Evolutionary conservation across 1,284 basidiomycete species (phyloP).

Genomic region (Phlebopus sp.): DNA sequence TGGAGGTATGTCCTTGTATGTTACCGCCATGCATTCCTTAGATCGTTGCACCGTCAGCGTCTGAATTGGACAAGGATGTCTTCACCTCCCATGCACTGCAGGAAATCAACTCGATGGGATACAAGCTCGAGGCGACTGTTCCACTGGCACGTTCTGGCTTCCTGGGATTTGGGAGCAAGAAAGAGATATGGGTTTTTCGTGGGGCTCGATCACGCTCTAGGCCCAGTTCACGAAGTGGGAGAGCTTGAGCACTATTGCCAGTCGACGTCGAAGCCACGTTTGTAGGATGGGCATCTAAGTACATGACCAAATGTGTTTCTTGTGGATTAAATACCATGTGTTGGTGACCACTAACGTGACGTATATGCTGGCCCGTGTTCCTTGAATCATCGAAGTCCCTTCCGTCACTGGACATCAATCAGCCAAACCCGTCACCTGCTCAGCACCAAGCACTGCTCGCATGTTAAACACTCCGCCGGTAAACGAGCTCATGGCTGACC

Average conservation of each 20-base stretch:
- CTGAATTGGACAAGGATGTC: conserved; percentile 39
- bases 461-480: conserved; percentile 39
- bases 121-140: conserved; percentile 46
- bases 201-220: conserved; percentile 28
- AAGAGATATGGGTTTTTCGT: conserved; percentile 51
- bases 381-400: neutral
- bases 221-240: conserved; percentile 30
- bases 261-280: neutral
- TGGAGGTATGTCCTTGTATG: conserved; percentile 36
- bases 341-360: too few species aligned
- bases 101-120: conserved; percentile 40
- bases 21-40: conserved; percentile 22
- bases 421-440: conserved; percentile 21
- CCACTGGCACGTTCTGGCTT: conserved; percentile 41
- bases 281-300: neutral
- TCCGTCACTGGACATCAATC: conserved; percentile 23
- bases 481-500: conserved; percentile 39
- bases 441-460: conserved; percentile 30
- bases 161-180: conserved; percentile 40
- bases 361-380: neutral
- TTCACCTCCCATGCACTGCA: conserved; percentile 44
- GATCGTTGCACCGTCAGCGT: conserved; percentile 22
- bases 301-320: too few species aligned
- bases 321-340: too few species aligned
- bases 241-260: conserved; percentile 18